A percentile compares a stretch with the other conserved stretches of the same genome.
phyloP scores from a whole-genome alignment of 2,329 filamentous ascomycete genomes.

The Fusarium sacchari region DNA sequence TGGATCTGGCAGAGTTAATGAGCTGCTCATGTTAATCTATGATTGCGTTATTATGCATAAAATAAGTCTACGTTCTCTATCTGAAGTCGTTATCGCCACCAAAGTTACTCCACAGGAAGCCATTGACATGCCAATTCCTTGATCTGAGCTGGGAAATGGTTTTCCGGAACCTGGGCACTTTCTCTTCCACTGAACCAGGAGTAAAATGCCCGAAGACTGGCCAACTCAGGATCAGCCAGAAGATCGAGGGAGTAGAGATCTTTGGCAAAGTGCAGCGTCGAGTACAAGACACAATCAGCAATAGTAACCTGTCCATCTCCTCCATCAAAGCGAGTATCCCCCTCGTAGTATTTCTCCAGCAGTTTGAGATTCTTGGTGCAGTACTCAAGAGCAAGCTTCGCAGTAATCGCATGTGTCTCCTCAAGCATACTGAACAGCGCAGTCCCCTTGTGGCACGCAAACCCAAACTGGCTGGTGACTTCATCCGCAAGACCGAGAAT shows the following conservation, averaged over 20 bases:
- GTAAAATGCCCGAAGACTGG: slow-evolving; percentile 15
- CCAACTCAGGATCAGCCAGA: background rate
- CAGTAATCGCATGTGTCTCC: background rate
- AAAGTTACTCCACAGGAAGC: slow-evolving; percentile 11
- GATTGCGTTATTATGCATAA: background rate
- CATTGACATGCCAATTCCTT: slow-evolving; percentile 24
- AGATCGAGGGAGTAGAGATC: slow-evolving; percentile 20
- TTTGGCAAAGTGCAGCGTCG: slow-evolving; percentile 25
- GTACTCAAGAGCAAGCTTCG: slow-evolving; percentile 12
- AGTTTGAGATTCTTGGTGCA: slow-evolving; percentile 13
- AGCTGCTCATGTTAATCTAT: background rate
- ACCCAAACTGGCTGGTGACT: slow-evolving; percentile 10
- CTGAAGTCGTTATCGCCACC: background rate
- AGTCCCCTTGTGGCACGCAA: slow-evolving; percentile 32
- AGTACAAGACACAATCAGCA: slow-evolving; percentile 33
- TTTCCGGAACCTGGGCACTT: slow-evolving; percentile 6
- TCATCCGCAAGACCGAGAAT: slow-evolving; percentile 29
- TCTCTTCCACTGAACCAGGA: slow-evolving; percentile 11
- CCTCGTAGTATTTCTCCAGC: slow-evolving; percentile 17
- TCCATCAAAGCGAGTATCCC: background rate
- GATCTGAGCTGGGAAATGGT: slow-evolving; percentile 14
- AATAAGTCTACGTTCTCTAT: background rate
- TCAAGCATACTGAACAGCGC: slow-evolving; percentile 1
- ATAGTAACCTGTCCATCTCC: background rate
- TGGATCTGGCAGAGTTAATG: background rate